Percentiles rank a stretch among this genome's conserved stretches.
Conservation (phyloP, 2,329 filamentous ascomycete species). For the Paecilomyces formosus region DNA sequence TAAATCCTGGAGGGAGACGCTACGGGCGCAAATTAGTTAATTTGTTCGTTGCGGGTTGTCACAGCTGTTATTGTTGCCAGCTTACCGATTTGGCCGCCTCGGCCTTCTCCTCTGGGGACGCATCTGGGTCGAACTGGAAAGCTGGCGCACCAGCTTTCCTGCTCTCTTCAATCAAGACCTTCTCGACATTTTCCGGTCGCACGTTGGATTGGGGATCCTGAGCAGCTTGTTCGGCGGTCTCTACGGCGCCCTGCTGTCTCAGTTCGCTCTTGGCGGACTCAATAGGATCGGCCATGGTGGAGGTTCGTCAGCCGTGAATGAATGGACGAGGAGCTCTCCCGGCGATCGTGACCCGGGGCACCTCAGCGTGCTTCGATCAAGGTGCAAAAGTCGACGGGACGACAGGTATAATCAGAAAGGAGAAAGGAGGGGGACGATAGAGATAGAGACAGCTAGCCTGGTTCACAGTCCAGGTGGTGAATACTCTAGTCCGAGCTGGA, state of each 20-base stretch:
- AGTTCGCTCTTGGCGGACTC: constrained; percentile 50
- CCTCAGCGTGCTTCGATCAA: neutral
- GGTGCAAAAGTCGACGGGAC: neutral
- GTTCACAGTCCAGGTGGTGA: neutral
- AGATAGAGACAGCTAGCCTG: neutral
- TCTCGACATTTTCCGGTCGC: constrained; percentile 63
- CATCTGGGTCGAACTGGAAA: constrained; percentile 81
- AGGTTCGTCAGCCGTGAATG: neutral
- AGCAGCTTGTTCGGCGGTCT: constrained; percentile 53
- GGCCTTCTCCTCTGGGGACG: constrained; percentile 73
- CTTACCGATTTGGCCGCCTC: constrained; percentile 70
- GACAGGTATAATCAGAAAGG: neutral
- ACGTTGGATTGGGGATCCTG: constrained; percentile 59
- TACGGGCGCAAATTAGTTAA: constrained; percentile 24
- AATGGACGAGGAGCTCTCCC: neutral
- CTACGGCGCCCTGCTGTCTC: constrained; percentile 72
- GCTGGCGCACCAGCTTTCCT: constrained; percentile 70
- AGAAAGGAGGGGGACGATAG: neutral
- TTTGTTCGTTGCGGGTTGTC: constrained; percentile 1
- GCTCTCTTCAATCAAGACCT: constrained; percentile 68
- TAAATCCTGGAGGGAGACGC: constrained; percentile 58
- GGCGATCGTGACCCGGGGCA: neutral
- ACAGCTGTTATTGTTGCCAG: constrained; percentile 10
- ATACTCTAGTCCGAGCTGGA: neutral
- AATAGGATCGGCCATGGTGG: constrained; percentile 2